Percentiles rank a stretch among this genome's conserved stretches.
Evolutionary conservation across 805 yeast genomes (phyloP).

Genomic region (Kuraishia cidri): DNA sequence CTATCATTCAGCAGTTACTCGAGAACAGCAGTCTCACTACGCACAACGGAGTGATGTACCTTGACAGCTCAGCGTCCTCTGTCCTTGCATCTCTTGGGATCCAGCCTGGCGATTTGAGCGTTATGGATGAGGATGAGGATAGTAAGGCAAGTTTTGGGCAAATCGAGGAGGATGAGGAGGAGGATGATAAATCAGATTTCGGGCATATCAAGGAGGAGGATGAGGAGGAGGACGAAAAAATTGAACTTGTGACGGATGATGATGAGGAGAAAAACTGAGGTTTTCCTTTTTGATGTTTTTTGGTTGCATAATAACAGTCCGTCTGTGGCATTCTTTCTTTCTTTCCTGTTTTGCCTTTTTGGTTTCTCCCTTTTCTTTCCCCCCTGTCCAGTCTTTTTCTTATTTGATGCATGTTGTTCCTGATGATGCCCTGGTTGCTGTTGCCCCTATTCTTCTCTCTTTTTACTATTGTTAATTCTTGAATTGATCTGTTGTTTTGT

Average conservation of each 20-base stretch:
- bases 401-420: no score
- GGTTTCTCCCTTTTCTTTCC: background rate
- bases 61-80: conserved; percentile 1
- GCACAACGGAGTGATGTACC: conserved; percentile 2
- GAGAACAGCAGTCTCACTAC: background rate
- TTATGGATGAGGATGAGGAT: conserved; percentile 1
- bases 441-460: no score
- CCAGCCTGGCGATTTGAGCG: background rate
- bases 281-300: background rate
- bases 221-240: conserved; percentile 8
- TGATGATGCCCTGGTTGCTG: no score
- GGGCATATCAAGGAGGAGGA: conserved; percentile 2
- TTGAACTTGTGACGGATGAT: background rate
- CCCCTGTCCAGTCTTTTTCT: background rate
- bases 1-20: no score
- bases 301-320: background rate
- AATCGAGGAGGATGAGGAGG: background rate
- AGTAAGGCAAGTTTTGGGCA: background rate
- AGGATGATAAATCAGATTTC: conserved; percentile 6
- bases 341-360: background rate
- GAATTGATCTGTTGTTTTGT: no score
- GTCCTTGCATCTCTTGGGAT: conserved; percentile 1
- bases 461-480: no score
- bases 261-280: background rate
- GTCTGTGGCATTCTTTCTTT: background rate